Conservation (phyloP, 192 early-diverging fungal species). For the Chytriomyces confervae region DNA sequence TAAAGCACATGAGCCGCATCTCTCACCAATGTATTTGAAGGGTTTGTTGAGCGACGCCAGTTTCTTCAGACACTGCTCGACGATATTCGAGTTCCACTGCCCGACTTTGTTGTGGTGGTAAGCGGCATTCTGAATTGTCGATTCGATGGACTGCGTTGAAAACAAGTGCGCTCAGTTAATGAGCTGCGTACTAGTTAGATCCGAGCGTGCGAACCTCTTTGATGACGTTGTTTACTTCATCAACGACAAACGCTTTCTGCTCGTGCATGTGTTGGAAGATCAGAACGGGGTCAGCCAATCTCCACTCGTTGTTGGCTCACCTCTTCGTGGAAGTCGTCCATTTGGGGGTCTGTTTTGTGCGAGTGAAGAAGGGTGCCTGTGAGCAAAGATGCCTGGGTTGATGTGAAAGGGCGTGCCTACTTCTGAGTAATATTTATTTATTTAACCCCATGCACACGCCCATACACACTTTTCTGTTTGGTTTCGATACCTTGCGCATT, state of each 20-base stretch:
- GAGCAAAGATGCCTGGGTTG: too few species aligned
- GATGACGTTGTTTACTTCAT: slow-evolving; percentile 67
- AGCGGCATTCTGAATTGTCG: slow-evolving; percentile 67
- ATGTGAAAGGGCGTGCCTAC: too few species aligned
- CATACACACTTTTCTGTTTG: too few species aligned
- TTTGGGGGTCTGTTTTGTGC: background rate
- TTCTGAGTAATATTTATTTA: too few species aligned
- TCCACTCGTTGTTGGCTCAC: background rate
- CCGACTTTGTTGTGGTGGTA: slow-evolving; percentile 78
- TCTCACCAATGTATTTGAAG: slow-evolving; percentile 80
- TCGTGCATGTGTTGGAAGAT: background rate
- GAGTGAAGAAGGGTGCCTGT: too few species aligned
- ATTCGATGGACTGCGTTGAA: slow-evolving; percentile 62
- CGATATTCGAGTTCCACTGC: slow-evolving; percentile 77
- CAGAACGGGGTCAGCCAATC: background rate
- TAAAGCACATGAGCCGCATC: background rate
- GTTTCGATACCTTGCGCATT: too few species aligned
- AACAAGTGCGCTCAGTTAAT: slow-evolving; percentile 4
- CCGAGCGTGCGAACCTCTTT: slow-evolving; percentile 54
- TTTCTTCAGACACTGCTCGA: slow-evolving; percentile 71
- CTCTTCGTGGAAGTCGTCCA: slow-evolving; percentile 37
- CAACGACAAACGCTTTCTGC: slow-evolving; percentile 68
- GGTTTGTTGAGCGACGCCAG: slow-evolving; percentile 71
- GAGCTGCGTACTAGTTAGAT: too few species aligned
- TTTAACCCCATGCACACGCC: too few species aligned